Conservation (phyloP, 768 basidiomycete genomes). For the Termitomyces heimii region DNA sequence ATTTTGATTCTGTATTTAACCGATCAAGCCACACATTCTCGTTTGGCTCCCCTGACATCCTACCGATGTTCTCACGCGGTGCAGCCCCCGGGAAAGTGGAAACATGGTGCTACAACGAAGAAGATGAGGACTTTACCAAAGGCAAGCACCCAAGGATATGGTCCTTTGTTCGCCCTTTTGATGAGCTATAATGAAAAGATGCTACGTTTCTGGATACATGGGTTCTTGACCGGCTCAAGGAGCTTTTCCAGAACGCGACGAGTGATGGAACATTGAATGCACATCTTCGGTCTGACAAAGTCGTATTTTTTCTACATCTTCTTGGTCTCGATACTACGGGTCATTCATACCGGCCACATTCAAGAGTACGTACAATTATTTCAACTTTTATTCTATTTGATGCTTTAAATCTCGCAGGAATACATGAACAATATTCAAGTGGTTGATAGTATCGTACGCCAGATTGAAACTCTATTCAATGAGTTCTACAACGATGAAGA, state of each 20-base stretch:
- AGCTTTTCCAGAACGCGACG: slow-evolving; percentile 60
- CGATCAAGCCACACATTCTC: slow-evolving; percentile 72
- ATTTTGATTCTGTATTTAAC: slow-evolving; percentile 88
- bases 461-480: slow-evolving; percentile 54
- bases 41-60: slow-evolving; percentile 84
- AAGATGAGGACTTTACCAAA: slow-evolving; percentile 84
- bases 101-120: slow-evolving; percentile 71
- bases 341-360: slow-evolving; percentile 81
- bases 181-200: background rate
- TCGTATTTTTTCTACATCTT: slow-evolving; percentile 79
- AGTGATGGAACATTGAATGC: slow-evolving; percentile 39
- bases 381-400: background rate
- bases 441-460: slow-evolving; percentile 68
- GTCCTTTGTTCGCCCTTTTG: background rate
- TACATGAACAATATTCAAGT: slow-evolving; percentile 82
- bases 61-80: slow-evolving; percentile 83
- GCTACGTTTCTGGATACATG: slow-evolving; percentile 53
- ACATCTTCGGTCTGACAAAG: slow-evolving; percentile 50
- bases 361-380: slow-evolving; percentile 37
- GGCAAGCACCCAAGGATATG: slow-evolving; percentile 29
- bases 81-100: slow-evolving; percentile 64
- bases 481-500: slow-evolving; percentile 64
- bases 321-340: slow-evolving; percentile 85
- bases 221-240: slow-evolving; percentile 67
- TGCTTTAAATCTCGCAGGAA: slow-evolving; percentile 40